phyloP scores from a whole-genome alignment of 805 yeast species.

The Lachancea sp. region DNA sequence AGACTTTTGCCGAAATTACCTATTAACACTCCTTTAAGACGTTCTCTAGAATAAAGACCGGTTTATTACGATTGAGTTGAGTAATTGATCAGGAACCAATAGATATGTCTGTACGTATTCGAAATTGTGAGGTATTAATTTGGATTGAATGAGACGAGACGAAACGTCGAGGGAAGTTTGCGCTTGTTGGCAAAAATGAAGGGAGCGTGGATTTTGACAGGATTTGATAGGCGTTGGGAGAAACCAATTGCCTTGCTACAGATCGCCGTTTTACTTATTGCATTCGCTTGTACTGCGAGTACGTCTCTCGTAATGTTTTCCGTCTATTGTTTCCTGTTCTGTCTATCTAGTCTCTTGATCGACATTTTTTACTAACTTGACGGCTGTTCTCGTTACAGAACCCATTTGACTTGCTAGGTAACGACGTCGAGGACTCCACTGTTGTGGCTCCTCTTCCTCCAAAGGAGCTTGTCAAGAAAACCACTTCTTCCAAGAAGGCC shows the following conservation, averaged over 20 bases:
- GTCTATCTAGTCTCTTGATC: neutral
- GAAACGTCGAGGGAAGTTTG: no score
- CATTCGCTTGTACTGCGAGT: no score
- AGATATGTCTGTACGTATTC: conserved; percentile 8
- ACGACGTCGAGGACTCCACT: conserved; percentile 80
- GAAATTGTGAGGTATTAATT: neutral
- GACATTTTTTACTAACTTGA: conserved; percentile 3
- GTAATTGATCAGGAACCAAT: conserved; percentile 8
- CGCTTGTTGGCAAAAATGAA: neutral
- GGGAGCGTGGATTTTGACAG: no score
- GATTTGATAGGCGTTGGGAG: no score
- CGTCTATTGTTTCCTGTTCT: neutral
- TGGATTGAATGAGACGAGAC: neutral
- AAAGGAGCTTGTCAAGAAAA: conserved; percentile 74
- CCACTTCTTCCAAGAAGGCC: conserved; percentile 79
- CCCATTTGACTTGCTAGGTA: conserved; percentile 76
- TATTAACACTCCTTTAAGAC: no score
- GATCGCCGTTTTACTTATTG: no score
- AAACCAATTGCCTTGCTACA: neutral
- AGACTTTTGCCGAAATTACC: neutral
- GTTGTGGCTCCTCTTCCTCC: conserved; percentile 44
- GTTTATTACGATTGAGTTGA: conserved; percentile 2
- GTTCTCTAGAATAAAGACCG: no score
- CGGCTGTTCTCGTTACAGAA: conserved; percentile 38
- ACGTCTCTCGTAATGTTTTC: neutral